Evolutionary conservation across 768 basidiomycete genomes (phyloP).

Genomic region (Boletus bicolor): DNA sequence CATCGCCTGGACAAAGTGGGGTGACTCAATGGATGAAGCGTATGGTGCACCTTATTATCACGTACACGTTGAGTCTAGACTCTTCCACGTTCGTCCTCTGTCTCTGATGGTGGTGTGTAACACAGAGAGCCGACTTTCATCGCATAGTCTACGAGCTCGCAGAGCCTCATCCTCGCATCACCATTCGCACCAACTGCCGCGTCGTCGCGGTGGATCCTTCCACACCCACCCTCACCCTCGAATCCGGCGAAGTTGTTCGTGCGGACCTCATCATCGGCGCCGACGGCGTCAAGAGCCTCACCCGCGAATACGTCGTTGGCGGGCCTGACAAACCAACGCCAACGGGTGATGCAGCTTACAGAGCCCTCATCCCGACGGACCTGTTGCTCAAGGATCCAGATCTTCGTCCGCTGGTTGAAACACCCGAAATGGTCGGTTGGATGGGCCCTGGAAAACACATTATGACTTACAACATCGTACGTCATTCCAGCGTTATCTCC

Average conservation of each 20-base stretch:
- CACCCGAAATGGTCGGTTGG: conserved; percentile 55
- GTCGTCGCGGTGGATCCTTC: conserved; percentile 37
- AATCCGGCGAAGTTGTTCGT: conserved; percentile 40
- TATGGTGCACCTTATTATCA: conserved; percentile 35
- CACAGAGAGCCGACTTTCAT: conserved; percentile 47
- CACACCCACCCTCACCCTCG: conserved; percentile 36
- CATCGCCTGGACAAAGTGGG: conserved; percentile 37
- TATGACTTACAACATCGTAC: conserved; percentile 44
- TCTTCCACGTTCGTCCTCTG: not conserved
- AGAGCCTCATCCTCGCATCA: conserved; percentile 31
- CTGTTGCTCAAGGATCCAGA: conserved; percentile 49
- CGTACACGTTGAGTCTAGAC: conserved; percentile 30
- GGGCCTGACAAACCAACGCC: conserved; percentile 43
- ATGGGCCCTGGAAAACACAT: conserved; percentile 51
- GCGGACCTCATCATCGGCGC: conserved; percentile 48
- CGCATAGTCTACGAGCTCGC: conserved; percentile 37
- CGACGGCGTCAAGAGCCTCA: conserved; percentile 51
- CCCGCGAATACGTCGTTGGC: conserved; percentile 50
- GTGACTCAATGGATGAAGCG: conserved; percentile 28
- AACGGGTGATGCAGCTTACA: conserved; percentile 64
- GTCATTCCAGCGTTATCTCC: conserved; percentile 7
- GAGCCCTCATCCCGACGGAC: conserved; percentile 48
- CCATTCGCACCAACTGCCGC: conserved; percentile 35
- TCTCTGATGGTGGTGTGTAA: not conserved
- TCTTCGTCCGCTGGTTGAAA: conserved; percentile 47